Percentiles rank a stretch among this genome's conserved stretches.
phyloP scores from a whole-genome alignment of 208 protist species.

The Acanthamoeba castellanii region DNA sequence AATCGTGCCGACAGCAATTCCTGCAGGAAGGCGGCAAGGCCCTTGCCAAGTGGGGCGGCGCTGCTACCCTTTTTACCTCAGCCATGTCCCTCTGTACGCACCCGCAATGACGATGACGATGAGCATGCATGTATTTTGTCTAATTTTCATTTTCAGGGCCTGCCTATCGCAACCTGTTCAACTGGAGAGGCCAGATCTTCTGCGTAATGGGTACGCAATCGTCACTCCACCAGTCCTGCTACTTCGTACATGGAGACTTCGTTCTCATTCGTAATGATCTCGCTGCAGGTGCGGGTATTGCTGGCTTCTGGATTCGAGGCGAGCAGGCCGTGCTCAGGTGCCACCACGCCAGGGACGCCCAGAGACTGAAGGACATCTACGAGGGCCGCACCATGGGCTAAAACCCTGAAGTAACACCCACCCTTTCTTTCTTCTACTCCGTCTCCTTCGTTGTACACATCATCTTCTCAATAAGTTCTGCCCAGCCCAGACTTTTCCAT shows the following conservation, averaged over 20 bases:
- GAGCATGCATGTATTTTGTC: background rate
- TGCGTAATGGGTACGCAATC: slow-evolving; percentile 3
- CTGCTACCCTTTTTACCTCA: background rate
- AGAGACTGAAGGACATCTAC: slow-evolving; percentile 39
- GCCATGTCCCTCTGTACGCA: slow-evolving; percentile 36
- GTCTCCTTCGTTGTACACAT: background rate
- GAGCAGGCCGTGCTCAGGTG: slow-evolving; percentile 45
- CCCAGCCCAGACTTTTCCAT: background rate
- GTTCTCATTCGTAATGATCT: background rate
- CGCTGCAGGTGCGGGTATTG: slow-evolving; percentile 28
- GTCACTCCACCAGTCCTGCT: background rate
- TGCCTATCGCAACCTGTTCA: background rate
- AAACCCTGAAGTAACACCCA: background rate
- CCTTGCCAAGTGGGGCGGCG: background rate
- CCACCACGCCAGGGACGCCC: slow-evolving; percentile 30
- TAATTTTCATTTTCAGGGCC: background rate
- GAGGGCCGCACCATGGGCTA: background rate
- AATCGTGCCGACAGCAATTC: slow-evolving; percentile 16
- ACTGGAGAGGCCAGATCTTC: slow-evolving; percentile 68
- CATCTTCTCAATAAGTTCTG: background rate
- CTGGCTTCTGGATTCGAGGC: slow-evolving; percentile 41
- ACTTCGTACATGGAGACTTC: background rate
- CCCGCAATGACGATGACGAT: background rate
- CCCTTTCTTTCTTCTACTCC: background rate
- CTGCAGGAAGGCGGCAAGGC: background rate